Base-by-base conservation (phyloP, 2,329 filamentous ascomycete genomes). In the Arthroderma sp. region DNA sequence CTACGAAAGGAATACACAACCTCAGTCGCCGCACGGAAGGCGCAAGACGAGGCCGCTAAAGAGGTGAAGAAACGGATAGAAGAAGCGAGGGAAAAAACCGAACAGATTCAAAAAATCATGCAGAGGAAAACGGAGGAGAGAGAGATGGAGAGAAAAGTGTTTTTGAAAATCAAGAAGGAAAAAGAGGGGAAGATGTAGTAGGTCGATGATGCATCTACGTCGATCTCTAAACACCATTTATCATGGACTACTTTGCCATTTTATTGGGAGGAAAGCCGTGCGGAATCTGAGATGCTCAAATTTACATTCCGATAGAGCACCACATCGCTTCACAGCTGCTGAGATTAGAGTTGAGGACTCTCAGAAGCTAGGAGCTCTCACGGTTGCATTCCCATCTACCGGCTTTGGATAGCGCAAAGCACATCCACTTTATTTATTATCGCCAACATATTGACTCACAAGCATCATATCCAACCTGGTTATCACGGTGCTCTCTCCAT, bases 61-160 rank as follows among this genome's bases (percentile, higher is more conserved):
- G 70, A 74, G 62, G 67, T 68, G 31, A 72, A 67, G 59, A 63
- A 66, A 57, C 68, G 66, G 43, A 65, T 74, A 23, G 66, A 72
- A 55, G 69, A 70, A 35, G 64, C 66, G 2, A 68, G 71, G 35
- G 67, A 66, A 56, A 74, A 73, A 58, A 67, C 64, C 52, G 71
- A 71, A 39, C 65, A 71, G 51, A 64, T 74, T 0, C 71, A 73
- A 57, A 71, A 66, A 52, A 66, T 67, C 2, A 70, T 74, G 61
- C 71, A 74, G 56, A 73, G 73, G 62, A 74, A 74, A 60, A 66
- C 67, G 11, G 73, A 73, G 58, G 71, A 74, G 58, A 65, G 71
- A 35, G 70, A 74, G 55, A 72, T 66, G 3, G 72, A 74, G 61
- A 66, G 73, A 64, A 74, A 71, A 56, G 68, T 74, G 2, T 62